phyloP scores from a whole-genome alignment of 2,329 filamentous ascomycete species.

The Neofusicoccum laricinum region DNA sequence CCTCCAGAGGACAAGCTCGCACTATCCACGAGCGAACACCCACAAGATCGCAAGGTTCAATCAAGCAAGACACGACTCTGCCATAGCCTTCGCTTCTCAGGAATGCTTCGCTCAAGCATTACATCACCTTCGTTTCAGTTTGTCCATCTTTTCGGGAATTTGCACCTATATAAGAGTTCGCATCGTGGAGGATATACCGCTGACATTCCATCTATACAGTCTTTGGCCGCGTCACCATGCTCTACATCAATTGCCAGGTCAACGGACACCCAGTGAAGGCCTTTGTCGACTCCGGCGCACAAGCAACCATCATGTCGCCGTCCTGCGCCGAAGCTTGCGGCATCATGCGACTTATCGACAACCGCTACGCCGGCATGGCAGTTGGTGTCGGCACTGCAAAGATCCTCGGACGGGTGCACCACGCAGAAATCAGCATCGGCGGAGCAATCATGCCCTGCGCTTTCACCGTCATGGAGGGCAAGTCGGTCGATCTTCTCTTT shows the following conservation, averaged over 20 bases:
- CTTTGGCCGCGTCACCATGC: conserved; percentile 91
- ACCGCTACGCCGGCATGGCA: conserved; percentile 85
- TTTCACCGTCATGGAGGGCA: conserved; percentile 99
- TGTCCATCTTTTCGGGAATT: conserved; percentile 10
- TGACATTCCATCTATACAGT: conserved; percentile 51
- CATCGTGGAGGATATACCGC: conserved; percentile 18
- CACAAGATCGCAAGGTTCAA: conserved; percentile 4
- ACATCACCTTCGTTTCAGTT: conserved; percentile 14
- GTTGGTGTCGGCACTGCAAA: conserved; percentile 91
- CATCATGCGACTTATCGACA: conserved; percentile 95
- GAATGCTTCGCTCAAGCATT: conserved; percentile 7
- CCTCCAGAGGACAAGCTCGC: conserved; percentile 1
- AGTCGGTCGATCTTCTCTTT: conserved; percentile 87
- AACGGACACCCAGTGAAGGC: conserved; percentile 92
- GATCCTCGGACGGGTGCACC: conserved; percentile 93
- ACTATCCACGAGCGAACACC: conserved; percentile 4
- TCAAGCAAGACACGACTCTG: conserved; percentile 7
- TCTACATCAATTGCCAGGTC: conserved; percentile 94
- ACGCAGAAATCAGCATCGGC: conserved; percentile 91
- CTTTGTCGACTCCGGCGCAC: conserved; percentile 93
- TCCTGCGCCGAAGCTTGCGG: conserved; percentile 85
- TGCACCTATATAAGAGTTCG: neutral
- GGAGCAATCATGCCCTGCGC: conserved; percentile 84
- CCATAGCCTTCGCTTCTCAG: neutral
- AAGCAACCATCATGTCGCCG: conserved; percentile 98